Evolutionary conservation across 2,329 filamentous ascomycete genomes (phyloP), one percentile per base, ranked within the genome.

Genomic region (Blastomyces percursus): DNA sequence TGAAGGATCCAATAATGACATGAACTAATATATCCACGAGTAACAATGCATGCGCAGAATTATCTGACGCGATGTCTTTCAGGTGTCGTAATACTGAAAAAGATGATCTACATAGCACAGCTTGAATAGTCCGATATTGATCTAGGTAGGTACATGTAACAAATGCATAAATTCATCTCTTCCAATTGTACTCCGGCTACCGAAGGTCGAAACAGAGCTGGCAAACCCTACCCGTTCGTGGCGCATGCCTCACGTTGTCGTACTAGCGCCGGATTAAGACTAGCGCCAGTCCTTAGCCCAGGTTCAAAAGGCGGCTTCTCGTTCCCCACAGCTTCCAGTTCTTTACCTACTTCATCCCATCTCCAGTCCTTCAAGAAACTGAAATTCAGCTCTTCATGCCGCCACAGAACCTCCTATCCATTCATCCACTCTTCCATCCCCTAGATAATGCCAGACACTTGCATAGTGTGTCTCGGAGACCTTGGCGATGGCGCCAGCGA

Each of bases 391-490:
- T 71, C 73, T 74, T 74, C 71, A 77, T 77, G 72, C 72, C 72
- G 73, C 68, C 71, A 68, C 64, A 68, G 64, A 72, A 66, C 63
- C 66, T 67, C 63, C 64, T 67, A 69, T 64, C 68, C 66, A 65
- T 69, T 64, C 69, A 64, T 63, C 65, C 70, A 69, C 67, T 67
- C 67, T 69, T 65, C 62, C 65, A 66, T 66, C 67, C 67, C 64
- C 68, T 71, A 68, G 69, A 72, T 69, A 72, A 86, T 86, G 85
- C 82, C 84, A 76, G 84, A 86, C 74, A 84, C 83, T 70, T 88
- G 85, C 77, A 88, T 88, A 77, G 85, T 88, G 74, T 88, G 85
- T 79, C 80, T 88, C 78, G 85, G 84, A 79, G 84, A 87, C 79
- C 82, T 88, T 77, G 82, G 80, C 76, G 80, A 79, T 78, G 79